Conservation (phyloP, 2,329 filamentous ascomycete genomes). For the Tolypocladium ophioglossoides region DNA sequence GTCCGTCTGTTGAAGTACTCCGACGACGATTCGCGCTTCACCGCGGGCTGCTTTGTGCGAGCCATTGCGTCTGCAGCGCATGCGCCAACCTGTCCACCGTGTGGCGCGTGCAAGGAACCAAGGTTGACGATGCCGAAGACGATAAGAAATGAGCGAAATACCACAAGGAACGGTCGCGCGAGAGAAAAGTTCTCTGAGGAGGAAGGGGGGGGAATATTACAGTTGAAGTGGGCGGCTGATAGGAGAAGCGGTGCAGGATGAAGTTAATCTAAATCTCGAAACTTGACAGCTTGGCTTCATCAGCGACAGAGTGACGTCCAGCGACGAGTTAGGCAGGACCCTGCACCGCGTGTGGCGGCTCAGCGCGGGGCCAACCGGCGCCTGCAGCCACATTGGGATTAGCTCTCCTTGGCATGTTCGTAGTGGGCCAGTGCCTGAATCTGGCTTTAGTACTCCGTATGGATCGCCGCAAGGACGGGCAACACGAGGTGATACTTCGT, state of each 20-base stretch:
- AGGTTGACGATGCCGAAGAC: background rate
- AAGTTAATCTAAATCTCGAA: background rate
- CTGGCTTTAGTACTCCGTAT: too few relatives aligned
- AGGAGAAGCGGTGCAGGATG: background rate
- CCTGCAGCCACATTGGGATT: background rate
- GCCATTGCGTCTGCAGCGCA: slow-evolving; percentile 41
- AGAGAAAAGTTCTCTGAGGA: too few relatives aligned
- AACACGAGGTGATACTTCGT: too few relatives aligned
- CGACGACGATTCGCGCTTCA: slow-evolving; percentile 55
- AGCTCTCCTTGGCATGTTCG: background rate
- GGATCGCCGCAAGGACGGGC: too few relatives aligned
- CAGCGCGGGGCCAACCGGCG: background rate
- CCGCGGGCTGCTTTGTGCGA: slow-evolving; percentile 58
- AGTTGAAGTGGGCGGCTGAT: background rate
- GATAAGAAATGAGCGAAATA: background rate
- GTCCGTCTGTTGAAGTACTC: slow-evolving; percentile 48
- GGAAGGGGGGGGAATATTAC: background rate
- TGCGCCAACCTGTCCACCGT: background rate
- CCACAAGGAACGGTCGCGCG: background rate
- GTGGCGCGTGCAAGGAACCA: background rate
- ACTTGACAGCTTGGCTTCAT: slow-evolving; percentile 4
- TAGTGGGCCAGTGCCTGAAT: background rate
- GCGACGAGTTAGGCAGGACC: background rate
- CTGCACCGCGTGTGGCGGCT: background rate
- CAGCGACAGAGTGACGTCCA: background rate